Percentiles rank a stretch among this genome's conserved stretches.
Conservation (phyloP, 2,329 filamentous ascomycete genomes). For the Chaetomium strumarium region DNA sequence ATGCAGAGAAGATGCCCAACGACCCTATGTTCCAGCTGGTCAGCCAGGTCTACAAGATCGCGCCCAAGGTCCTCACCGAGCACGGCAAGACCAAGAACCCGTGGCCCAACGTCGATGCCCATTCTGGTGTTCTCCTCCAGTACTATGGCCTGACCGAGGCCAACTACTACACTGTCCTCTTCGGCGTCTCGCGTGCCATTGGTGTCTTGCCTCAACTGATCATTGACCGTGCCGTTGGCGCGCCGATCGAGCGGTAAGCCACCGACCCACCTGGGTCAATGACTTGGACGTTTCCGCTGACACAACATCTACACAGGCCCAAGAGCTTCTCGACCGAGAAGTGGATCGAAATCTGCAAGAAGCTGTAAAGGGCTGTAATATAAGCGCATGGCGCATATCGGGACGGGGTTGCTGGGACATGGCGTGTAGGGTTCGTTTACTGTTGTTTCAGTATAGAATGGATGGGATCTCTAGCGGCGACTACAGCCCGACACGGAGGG, state of each 20-base stretch:
- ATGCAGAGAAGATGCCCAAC: conserved; percentile 72
- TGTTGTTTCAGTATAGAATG: conserved; percentile 26
- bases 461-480: conserved; percentile 21
- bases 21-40: conserved; percentile 99
- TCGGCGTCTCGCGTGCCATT: conserved; percentile 95
- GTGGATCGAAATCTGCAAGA: conserved; percentile 89
- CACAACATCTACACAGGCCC: conserved; percentile 42
- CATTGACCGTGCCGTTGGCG: conserved; percentile 95
- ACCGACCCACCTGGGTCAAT: background rate
- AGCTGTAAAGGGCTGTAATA: conserved; percentile 84
- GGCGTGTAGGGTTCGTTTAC: conserved; percentile 22
- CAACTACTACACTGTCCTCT: conserved; percentile 99
- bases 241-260: conserved; percentile 78
- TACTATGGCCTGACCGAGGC: conserved; percentile 99
- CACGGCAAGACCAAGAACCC: conserved; percentile 99
- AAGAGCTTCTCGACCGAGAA: conserved; percentile 98
- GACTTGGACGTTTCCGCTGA: conserved; percentile 9
- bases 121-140: conserved; percentile 98
- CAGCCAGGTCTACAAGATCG: conserved; percentile 99
- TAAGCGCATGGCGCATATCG: conserved; percentile 14
- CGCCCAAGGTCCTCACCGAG: conserved; percentile 93
- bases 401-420: conserved; percentile 23
- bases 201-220: conserved; percentile 99
- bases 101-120: conserved; percentile 96
- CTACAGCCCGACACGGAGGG: conserved; percentile 16